Conservation (phyloP, 345 rosid genomes). For the Camelina laxa region DNA sequence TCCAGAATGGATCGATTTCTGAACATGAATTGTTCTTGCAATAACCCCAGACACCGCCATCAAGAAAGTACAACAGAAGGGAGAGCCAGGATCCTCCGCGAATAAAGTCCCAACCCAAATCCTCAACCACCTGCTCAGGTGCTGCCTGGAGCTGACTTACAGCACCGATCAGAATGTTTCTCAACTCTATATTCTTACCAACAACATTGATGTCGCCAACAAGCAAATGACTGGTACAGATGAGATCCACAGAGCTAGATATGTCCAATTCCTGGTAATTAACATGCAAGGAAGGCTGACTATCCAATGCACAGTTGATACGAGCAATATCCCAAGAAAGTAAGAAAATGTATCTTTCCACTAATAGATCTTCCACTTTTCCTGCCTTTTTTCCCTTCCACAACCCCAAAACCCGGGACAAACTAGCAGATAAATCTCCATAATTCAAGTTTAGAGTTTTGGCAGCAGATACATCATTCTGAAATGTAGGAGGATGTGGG, state of each 20-base stretch:
- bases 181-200: slow-evolving; percentile 48
- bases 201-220: slow-evolving; percentile 49
- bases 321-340: slow-evolving; percentile 84
- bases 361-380: slow-evolving; percentile 74
- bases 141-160: slow-evolving; percentile 53
- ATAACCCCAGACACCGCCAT: slow-evolving; percentile 62
- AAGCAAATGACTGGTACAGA: slow-evolving; percentile 66
- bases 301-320: slow-evolving; percentile 43
- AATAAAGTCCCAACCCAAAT: slow-evolving; percentile 83
- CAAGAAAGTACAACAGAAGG: slow-evolving; percentile 65
- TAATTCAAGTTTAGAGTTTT: slow-evolving; percentile 57
- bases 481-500: slow-evolving; percentile 60
- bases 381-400: slow-evolving; percentile 81
- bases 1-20: slow-evolving; percentile 54
- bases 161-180: slow-evolving; percentile 54
- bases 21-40: slow-evolving; percentile 54
- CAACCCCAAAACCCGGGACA: slow-evolving; percentile 67
- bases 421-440: slow-evolving; percentile 56
- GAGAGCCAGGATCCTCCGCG: slow-evolving; percentile 84
- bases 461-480: slow-evolving; percentile 54
- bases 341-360: slow-evolving; percentile 84
- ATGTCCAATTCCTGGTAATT: slow-evolving; percentile 53
- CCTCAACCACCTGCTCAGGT: slow-evolving; percentile 54
- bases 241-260: slow-evolving; percentile 53
- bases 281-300: slow-evolving; percentile 50